These are phyloP conservation scores for Ascoidea tarda DNA, from an alignment of 805 yeast genomes.

Conservation along the genomic window DNA sequence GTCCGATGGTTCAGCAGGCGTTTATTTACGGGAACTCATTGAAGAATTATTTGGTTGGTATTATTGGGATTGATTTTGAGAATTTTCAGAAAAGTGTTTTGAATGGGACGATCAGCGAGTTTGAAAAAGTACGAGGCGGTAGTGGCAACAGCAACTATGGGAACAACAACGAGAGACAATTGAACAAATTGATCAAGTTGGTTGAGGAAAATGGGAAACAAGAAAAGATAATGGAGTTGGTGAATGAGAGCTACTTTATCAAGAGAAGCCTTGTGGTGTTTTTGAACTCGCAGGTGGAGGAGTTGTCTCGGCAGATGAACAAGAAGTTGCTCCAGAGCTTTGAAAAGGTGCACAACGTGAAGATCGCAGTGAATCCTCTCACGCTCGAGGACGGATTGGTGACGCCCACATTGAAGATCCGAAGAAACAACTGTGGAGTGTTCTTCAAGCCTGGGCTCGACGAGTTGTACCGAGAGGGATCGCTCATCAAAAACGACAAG, in stretches of 20 bases:
- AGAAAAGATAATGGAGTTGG: constrained; percentile 15
- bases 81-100: constrained; percentile 1
- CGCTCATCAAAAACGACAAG: constrained; percentile 4
- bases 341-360: constrained; percentile 33
- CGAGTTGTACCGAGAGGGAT: constrained; percentile 27
- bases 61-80: constrained; percentile 36
- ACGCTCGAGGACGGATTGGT: constrained; percentile 32
- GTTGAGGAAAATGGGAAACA: constrained; percentile 1
- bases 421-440: constrained; percentile 26
- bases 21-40: constrained; percentile 43
- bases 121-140: background rate
- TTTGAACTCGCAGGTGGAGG: constrained; percentile 4
- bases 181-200: constrained; percentile 12
- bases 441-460: constrained; percentile 22
- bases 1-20: constrained; percentile 30
- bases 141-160: background rate
- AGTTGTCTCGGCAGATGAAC: background rate
- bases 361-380: constrained; percentile 34
- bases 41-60: constrained; percentile 33
- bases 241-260: constrained; percentile 18
- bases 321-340: constrained; percentile 25
- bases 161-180: background rate
- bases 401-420: constrained; percentile 40
- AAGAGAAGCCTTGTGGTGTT: constrained; percentile 17
- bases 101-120: background rate